Evolutionary conservation across 179 eudicot species (phyloP).

Genomic region (Nepenthes alata): DNA sequence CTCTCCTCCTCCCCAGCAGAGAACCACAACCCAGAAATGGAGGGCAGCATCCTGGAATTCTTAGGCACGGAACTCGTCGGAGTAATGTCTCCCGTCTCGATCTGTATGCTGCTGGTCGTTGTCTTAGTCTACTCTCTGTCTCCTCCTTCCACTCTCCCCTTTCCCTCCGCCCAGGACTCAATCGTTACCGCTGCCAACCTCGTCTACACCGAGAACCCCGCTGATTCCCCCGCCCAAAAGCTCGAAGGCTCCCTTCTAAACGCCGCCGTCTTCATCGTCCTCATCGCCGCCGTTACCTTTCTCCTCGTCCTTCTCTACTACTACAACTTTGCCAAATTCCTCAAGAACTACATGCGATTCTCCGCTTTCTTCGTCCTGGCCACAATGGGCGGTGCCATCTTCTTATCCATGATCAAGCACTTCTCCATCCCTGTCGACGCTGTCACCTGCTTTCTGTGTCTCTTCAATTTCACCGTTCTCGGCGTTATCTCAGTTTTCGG

Average conservation of each 20-base stretch:
- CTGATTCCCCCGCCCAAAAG: conserved; percentile 51
- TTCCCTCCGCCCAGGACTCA: conserved; percentile 13
- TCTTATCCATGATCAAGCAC: conserved; percentile 38
- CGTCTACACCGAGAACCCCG: conserved; percentile 55
- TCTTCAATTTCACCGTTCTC: conserved; percentile 49
- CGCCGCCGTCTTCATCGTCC: conserved; percentile 63
- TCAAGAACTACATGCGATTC: conserved; percentile 62
- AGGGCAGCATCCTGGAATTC: conserved; percentile 52
- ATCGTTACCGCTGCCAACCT: conserved; percentile 78
- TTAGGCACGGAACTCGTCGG: conserved; percentile 62
- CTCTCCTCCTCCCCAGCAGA: too few relatives aligned
- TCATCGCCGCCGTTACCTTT: conserved; percentile 63
- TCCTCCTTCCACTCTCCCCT: conserved; percentile 16
- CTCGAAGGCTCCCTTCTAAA: conserved; percentile 71
- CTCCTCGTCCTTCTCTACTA: conserved; percentile 70
- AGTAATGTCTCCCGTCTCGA: conserved; percentile 83
- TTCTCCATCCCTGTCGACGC: conserved; percentile 50
- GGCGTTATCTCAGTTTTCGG: conserved; percentile 72
- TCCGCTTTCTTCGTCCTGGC: conserved; percentile 60
- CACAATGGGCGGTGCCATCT: conserved; percentile 63
- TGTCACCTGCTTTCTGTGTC: conserved; percentile 25
- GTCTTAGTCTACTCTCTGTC: conserved; percentile 54
- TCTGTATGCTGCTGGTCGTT: conserved; percentile 83
- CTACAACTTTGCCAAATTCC: conserved; percentile 57
- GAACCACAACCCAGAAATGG: conserved; percentile 8